Percentiles rank a stretch among this genome's conserved stretches.
These are phyloP conservation scores for Leptodermis oblonga DNA, from an alignment of 257 asterid species.

Conservation along the genomic window DNA sequence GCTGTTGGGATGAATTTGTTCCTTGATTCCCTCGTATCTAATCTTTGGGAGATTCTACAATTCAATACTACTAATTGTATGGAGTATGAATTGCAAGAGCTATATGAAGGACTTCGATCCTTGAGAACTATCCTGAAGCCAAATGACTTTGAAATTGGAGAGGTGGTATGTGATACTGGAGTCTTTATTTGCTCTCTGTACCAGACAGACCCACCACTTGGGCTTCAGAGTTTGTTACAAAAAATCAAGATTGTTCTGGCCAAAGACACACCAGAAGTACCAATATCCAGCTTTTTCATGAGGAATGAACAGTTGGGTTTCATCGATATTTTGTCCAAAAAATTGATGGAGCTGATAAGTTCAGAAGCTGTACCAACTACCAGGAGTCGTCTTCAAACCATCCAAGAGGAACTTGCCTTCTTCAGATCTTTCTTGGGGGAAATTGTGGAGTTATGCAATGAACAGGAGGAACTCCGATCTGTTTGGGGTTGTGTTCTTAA, in stretches of 20 bases:
- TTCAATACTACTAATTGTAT: neutral
- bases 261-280: neutral
- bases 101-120: neutral
- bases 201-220: neutral
- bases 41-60: neutral
- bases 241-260: neutral
- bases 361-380: too few relatives aligned
- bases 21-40: neutral
- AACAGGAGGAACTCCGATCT: too few relatives aligned
- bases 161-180: neutral
- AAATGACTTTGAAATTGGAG: neutral
- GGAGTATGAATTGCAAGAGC: neutral
- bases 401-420: too few relatives aligned
- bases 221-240: neutral
- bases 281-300: neutral
- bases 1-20: neutral
- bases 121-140: neutral
- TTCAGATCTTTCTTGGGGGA: too few relatives aligned
- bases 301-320: too few relatives aligned
- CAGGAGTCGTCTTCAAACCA: too few relatives aligned
- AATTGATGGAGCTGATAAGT: too few relatives aligned
- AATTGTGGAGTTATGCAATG: too few relatives aligned
- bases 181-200: neutral
- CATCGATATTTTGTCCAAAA: too few relatives aligned
- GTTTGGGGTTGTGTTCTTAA: too few relatives aligned